A percentile compares a stretch with the other conserved stretches of the same genome.
phyloP scores from a whole-genome alignment of 768 basidiomycete species.

The Tylopilus rubrobrunneus region DNA sequence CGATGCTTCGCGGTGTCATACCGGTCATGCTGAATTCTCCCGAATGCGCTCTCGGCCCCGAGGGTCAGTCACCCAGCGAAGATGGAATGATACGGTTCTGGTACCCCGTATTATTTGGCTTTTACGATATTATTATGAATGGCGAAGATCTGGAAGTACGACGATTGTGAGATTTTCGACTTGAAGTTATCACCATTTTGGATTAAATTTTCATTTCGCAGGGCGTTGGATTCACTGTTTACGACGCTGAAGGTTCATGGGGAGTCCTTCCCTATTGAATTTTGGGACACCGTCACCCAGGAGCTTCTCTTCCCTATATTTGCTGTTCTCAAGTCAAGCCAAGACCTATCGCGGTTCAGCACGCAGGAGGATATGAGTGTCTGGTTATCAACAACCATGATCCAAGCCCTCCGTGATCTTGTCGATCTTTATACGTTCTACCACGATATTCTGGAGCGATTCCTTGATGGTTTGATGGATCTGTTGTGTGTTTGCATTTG shows the following conservation, averaged over 20 bases:
- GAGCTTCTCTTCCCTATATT: constrained; percentile 98
- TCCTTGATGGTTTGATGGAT: constrained; percentile 91
- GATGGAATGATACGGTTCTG: constrained; percentile 95
- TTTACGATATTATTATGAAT: constrained; percentile 99
- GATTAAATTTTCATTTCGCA: constrained; percentile 30
- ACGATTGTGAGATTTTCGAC: constrained; percentile 66
- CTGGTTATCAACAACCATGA: constrained; percentile 99
- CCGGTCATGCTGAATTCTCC: constrained; percentile 86
- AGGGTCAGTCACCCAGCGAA: constrained; percentile 44
- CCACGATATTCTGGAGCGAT: constrained; percentile 86
- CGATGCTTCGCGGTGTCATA: constrained; percentile 91
- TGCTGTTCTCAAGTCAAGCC: constrained; percentile 88
- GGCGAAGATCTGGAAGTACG: constrained; percentile 98
- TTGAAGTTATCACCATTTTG: background rate
- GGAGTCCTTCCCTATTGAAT: constrained; percentile 76
- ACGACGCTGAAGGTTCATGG: constrained; percentile 91
- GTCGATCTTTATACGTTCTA: constrained; percentile 95
- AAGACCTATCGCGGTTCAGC: constrained; percentile 88
- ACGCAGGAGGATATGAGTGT: constrained; percentile 99
- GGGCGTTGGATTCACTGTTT: constrained; percentile 96
- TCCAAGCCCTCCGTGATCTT: constrained; percentile 91
- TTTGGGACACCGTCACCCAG: constrained; percentile 98
- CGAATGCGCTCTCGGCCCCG: constrained; percentile 50
- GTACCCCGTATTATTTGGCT: constrained; percentile 96
- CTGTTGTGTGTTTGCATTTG: constrained; percentile 95